Percentiles rank a stretch among this genome's conserved stretches.
phyloP scores from a whole-genome alignment of 495 filamentous ascomycete genomes.

The Aspergillus biplanus region DNA sequence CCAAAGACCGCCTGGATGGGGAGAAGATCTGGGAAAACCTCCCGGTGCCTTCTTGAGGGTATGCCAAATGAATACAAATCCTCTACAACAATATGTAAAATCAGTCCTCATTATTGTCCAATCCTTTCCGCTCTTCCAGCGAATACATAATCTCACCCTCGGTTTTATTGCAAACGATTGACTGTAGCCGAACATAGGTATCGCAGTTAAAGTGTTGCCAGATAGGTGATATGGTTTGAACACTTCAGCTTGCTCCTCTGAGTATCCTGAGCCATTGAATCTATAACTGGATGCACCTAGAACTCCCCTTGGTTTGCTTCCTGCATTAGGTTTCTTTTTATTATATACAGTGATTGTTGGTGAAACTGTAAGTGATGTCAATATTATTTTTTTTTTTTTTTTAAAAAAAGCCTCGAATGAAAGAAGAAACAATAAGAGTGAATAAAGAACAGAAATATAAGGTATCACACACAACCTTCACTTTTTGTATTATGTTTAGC shows the following conservation, averaged over 20 bases:
- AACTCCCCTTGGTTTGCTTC: no score
- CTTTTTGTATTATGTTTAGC: neutral
- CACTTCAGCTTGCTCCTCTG: no score
- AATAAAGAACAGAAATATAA: neutral
- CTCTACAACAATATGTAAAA: conserved; percentile 8
- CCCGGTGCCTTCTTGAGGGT: conserved; percentile 32
- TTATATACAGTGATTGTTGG: no score
- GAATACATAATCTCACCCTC: neutral
- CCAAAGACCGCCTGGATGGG: conserved; percentile 48
- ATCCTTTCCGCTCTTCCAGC: neutral
- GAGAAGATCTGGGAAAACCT: conserved; percentile 58
- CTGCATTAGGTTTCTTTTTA: no score
- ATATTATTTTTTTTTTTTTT: no score
- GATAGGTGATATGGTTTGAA: neutral
- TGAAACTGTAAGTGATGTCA: no score
- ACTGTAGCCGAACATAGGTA: neutral
- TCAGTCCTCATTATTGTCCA: conserved; percentile 2
- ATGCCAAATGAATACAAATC: neutral
- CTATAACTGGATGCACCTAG: no score
- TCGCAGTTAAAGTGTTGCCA: neutral
- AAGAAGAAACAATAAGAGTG: no score
- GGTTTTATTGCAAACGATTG: neutral
- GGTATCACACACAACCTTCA: neutral
- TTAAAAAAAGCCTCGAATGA: no score
- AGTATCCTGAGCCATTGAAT: no score